Evolutionary conservation across 352 stramenopile species (phyloP).

Genomic region (Albugo laibachii): DNA sequence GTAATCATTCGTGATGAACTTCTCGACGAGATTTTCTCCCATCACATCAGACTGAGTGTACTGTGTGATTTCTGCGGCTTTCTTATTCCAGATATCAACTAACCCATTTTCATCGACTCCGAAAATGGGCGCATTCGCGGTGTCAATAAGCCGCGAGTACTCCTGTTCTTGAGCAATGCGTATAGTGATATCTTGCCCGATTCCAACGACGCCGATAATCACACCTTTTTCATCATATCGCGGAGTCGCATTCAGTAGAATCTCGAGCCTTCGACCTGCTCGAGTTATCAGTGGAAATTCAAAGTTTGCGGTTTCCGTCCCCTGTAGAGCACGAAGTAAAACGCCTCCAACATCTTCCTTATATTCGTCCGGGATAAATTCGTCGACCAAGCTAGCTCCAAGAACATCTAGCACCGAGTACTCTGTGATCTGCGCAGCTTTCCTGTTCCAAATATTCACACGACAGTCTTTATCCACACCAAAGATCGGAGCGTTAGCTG

Average conservation of each 20-base stretch:
- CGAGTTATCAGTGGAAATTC: constrained; percentile 79
- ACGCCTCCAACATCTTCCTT: constrained; percentile 24
- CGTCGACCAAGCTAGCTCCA: constrained; percentile 69
- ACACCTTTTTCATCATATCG: constrained; percentile 62
- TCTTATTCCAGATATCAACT: constrained; percentile 85
- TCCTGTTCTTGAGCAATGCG: constrained; percentile 77
- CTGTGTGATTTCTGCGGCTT: constrained; percentile 76
- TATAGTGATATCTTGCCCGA: constrained; percentile 65
- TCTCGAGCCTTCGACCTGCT: constrained; percentile 46
- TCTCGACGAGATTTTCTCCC: constrained; percentile 65
- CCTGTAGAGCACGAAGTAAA: constrained; percentile 36
- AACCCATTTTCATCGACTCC: constrained; percentile 51
- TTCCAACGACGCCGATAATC: constrained; percentile 64
- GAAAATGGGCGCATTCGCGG: constrained; percentile 77
- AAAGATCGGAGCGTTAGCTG: constrained; percentile 81
- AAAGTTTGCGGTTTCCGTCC: constrained; percentile 59
- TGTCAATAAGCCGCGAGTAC: constrained; percentile 73
- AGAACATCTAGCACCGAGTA: constrained; percentile 81
- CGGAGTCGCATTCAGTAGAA: constrained; percentile 65
- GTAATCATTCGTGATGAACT: constrained; percentile 76
- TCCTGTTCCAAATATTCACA: constrained; percentile 84
- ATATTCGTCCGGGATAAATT: constrained; percentile 74
- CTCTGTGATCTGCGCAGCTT: constrained; percentile 77
- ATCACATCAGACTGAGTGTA: constrained; percentile 79
- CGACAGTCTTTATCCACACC: constrained; percentile 61